A percentile compares a stretch with the other conserved stretches of the same genome.
phyloP scores from a whole-genome alignment of 1,284 basidiomycete genomes.

The Hemileia vastatrix region DNA sequence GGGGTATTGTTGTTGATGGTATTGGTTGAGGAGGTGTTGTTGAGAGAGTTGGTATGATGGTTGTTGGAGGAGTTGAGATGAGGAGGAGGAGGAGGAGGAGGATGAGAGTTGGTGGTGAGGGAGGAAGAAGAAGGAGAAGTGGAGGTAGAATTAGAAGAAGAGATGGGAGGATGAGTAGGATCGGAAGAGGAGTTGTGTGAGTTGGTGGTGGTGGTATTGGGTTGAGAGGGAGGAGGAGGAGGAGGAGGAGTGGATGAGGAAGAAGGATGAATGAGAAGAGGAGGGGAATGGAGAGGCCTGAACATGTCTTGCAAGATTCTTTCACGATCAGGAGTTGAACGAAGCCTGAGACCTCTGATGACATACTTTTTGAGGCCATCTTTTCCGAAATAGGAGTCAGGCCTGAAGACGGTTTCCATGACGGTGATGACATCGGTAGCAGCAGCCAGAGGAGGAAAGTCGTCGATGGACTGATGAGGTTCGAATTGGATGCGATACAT shows the following conservation, averaged over 20 bases:
- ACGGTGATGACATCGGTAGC: constrained; percentile 24
- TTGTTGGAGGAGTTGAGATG: not conserved
- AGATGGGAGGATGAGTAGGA: no score
- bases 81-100: constrained; percentile 6
- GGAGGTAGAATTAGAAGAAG: no score
- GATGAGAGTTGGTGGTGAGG: not conserved
- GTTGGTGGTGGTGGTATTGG: not conserved
- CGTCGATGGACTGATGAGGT: constrained; percentile 17
- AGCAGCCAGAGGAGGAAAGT: constrained; percentile 18
- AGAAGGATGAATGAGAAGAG: not conserved
- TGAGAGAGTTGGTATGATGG: constrained; percentile 9
- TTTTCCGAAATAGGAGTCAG: constrained; percentile 17
- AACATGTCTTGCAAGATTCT: constrained; percentile 8
- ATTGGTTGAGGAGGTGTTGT: constrained; percentile 11
- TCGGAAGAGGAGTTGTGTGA: constrained; percentile 12
- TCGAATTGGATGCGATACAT: constrained; percentile 25
- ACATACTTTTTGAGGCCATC: constrained; percentile 22
- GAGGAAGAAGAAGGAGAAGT: not conserved
- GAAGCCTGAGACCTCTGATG: constrained; percentile 22
- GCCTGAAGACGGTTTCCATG: constrained; percentile 24
- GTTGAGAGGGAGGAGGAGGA: not conserved
- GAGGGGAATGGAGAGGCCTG: not conserved
- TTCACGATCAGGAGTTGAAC: constrained; percentile 17
- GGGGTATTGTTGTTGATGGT: not conserved
- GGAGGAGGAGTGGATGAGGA: constrained; percentile 1